Evolutionary conservation across 306 rosid genomes (phyloP).

Genomic region (Pterocarpus macrocarpus): DNA sequence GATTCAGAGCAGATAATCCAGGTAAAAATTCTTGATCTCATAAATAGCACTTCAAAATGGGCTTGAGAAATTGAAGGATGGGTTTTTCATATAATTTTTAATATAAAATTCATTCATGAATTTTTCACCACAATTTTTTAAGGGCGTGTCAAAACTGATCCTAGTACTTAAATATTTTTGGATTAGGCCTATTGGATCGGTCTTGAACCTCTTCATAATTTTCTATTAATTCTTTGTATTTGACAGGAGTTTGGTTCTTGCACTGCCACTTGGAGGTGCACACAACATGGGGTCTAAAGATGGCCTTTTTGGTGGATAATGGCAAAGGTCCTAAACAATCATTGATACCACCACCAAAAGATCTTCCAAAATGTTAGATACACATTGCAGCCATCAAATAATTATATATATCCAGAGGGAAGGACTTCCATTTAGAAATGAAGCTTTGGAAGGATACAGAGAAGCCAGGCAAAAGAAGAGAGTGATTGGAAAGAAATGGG

Average conservation of each 20-base stretch:
- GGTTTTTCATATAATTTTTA: not conserved
- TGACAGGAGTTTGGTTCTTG: constrained; percentile 91
- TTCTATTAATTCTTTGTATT: constrained; percentile 7
- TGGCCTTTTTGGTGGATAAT: constrained; percentile 95
- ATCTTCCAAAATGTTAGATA: constrained; percentile 82
- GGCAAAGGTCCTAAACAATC: constrained; percentile 86
- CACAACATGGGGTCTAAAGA: constrained; percentile 97
- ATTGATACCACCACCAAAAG: constrained; percentile 80
- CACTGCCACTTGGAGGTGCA: constrained; percentile 95
- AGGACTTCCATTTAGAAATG: constrained; percentile 41
- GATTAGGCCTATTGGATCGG: not conserved
- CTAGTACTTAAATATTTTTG: not conserved
- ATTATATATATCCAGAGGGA: not conserved
- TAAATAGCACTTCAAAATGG: not conserved
- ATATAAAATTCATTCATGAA: not conserved
- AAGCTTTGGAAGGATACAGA: constrained; percentile 48
- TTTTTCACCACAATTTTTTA: not conserved
- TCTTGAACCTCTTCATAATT: not conserved
- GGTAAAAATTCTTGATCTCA: constrained; percentile 54
- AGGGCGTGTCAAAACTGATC: not conserved
- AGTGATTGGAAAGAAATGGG: constrained; percentile 24
- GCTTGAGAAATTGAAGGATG: not conserved
- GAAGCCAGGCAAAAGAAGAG: constrained; percentile 49
- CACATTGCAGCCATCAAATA: constrained; percentile 6
- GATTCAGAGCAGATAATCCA: constrained; percentile 95